Percentiles rank a stretch among this genome's conserved stretches.
Conservation (phyloP, 1,139 yeast species). For the Zhuliangozyma parablackwelliae region DNA sequence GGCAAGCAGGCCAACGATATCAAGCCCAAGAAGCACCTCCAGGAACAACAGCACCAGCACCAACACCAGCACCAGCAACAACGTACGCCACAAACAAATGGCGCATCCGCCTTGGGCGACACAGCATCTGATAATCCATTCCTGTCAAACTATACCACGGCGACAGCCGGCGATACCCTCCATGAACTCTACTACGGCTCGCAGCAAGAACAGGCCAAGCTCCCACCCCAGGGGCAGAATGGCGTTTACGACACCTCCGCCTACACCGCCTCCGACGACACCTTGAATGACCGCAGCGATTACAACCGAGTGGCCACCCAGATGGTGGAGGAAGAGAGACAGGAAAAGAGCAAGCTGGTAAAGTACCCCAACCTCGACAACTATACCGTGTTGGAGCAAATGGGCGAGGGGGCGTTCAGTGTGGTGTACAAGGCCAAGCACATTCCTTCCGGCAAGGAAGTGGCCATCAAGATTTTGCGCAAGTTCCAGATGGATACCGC, state of each 20-base stretch:
- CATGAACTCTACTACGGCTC: constrained; percentile 5
- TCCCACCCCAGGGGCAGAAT: constrained; percentile 2
- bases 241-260: constrained; percentile 8
- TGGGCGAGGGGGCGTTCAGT: constrained; percentile 95
- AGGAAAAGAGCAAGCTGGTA: constrained; percentile 28
- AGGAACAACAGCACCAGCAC: constrained; percentile 2
- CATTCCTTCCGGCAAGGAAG: constrained; percentile 43
- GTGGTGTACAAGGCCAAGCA: constrained; percentile 73
- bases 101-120: neutral
- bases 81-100: neutral
- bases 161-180: constrained; percentile 1
- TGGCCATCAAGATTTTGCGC: constrained; percentile 62
- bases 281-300: constrained; percentile 9
- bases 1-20: constrained; percentile 67
- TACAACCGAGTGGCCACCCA: constrained; percentile 55
- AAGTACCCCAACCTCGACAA: constrained; percentile 42
- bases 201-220: constrained; percentile 10
- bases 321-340: constrained; percentile 59
- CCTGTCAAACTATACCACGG: constrained; percentile 3
- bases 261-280: constrained; percentile 4
- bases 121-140: neutral
- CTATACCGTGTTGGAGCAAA: constrained; percentile 57
- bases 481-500: constrained; percentile 52
- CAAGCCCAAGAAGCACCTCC: constrained; percentile 16
- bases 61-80: constrained; percentile 1